Base-by-base conservation (phyloP, 805 yeast genomes). In the Wickerhamiella kurtzmanii region DNA sequence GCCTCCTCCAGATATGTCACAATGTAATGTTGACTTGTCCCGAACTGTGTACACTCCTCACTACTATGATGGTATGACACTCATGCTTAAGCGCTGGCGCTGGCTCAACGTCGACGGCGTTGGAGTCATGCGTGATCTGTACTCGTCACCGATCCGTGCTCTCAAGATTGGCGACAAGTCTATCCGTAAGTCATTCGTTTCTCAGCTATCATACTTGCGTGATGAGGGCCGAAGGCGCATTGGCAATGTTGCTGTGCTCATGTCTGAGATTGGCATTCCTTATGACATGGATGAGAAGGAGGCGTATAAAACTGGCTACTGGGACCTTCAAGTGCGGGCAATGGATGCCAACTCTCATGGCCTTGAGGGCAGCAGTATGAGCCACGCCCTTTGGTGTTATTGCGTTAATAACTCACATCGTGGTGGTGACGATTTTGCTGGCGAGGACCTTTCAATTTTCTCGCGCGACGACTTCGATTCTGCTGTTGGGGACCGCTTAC, bases 221-320 rank as follows among this genome's bases (percentile, higher is more conserved):
- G 58, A 61, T 18, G 97, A 92, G 59, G 77, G 86, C 3, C 60
- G 65, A 4, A 71, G 70, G 3, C 61, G 73, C 25, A 62, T 88
- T 35, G 96, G 96, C 2, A 22, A 41, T 18, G 69, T 86, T 8
- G 95, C 96, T 0, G 73, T 82, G 8, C 64, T 89, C 19, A 79
- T 92, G 72, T 76, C 94, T 1, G 98, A 89, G 62, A 87, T 89
- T n/a, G 98, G 98, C 4, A 85, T 89, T 80, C 97, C 98, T 2
- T 85, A 81, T 61, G 96, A 92, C 62, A 84, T 89, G 96, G 88
- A 89, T 62, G 71, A 76, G 49, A 84, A 82, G 59, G 68, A 65
- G 43, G 82, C 96, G 0, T 89, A 75, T 59, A 61, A 62, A 1
- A 70, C 69, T 48, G 87, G 88, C 1, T 75, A 77, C 51, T 92